Base-by-base conservation (phyloP, 176 grass and related monocot genomes). In the Pontederia paniculata region DNA sequence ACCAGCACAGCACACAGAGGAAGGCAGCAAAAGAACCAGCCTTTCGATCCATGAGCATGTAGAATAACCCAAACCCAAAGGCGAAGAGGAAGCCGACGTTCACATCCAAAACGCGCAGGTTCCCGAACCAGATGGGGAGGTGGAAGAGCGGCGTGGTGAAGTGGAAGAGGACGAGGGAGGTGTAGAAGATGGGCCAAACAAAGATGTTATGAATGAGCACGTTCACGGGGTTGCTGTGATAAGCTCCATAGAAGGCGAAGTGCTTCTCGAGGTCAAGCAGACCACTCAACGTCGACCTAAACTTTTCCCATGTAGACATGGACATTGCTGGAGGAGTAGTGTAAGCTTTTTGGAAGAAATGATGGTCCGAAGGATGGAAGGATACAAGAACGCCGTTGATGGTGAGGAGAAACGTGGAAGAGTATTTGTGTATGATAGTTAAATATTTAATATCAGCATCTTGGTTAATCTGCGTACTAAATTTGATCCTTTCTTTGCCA, bases 181-280 rank as follows among this genome's bases (percentile, higher is more conserved):
- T 81, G 79, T 86, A 87, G 62, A 84, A 58, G 63, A 77, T 82
- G 62, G 93, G 86, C 52, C 74, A 75, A 5, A 53, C 48, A 53
- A 91, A 84, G 60, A 98, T 68, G 45, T 46, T 57, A 77, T 97
- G 93, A 60, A 61, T 74, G 18, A 82, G 21, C 9, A 77, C 86
- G 80, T 97, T 97, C 41, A 81, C 74, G 8, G 80, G 77, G 64
- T 91, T 79, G 18, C 71, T 71, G 77, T 98, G 93, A 74, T 91
- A 74, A 47, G 83, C 84, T 15, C 56, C 70, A 63, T 76, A 89
- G 73, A 95, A 79, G 60, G 82, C 85, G 81, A 95, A 86, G 67
- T 95, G 89, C 62, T 79, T 88, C 80, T 89, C 89, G 62, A 95
- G 76, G 70, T 95, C 85, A 52, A 95, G 63, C 43, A 95, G 20